Evolutionary conservation across 176 grass and related monocot species (phyloP).

Genomic region (Bromus sterilis): DNA sequence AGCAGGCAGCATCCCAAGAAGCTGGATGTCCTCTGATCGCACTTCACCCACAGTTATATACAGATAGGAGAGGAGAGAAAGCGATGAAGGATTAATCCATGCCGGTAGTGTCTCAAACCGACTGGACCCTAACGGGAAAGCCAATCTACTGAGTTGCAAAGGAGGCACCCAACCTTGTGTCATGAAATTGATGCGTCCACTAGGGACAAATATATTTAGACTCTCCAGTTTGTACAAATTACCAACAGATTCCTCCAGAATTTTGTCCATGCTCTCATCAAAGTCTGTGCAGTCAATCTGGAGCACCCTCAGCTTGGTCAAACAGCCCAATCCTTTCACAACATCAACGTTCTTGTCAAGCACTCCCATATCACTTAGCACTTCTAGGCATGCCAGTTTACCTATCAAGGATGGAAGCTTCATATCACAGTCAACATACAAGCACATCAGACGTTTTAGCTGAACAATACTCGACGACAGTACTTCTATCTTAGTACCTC

Average conservation of each 20-base stretch:
- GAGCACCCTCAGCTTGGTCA: not conserved
- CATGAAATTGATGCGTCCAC: accelerated
- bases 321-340: not conserved
- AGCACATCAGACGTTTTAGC: no score
- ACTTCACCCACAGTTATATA: accelerated
- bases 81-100: not conserved
- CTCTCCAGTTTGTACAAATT: not conserved
- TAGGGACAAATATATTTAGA: accelerated
- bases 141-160: not conserved
- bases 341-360: not conserved
- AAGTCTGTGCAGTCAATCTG: accelerated
- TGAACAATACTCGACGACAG: no score
- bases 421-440: no score
- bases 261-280: not conserved
- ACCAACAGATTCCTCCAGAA: not conserved
- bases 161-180: not conserved
- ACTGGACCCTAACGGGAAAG: accelerated
- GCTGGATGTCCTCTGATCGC: not conserved
- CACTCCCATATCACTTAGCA: accelerated
- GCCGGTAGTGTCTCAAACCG: not conserved
- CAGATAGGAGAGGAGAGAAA: not conserved
- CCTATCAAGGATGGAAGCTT: not conserved
- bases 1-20: not conserved
- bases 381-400: not conserved
- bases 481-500: not conserved